phyloP scores from a whole-genome alignment of 805 yeast species.

The Cyberlindnera sargentensis region DNA sequence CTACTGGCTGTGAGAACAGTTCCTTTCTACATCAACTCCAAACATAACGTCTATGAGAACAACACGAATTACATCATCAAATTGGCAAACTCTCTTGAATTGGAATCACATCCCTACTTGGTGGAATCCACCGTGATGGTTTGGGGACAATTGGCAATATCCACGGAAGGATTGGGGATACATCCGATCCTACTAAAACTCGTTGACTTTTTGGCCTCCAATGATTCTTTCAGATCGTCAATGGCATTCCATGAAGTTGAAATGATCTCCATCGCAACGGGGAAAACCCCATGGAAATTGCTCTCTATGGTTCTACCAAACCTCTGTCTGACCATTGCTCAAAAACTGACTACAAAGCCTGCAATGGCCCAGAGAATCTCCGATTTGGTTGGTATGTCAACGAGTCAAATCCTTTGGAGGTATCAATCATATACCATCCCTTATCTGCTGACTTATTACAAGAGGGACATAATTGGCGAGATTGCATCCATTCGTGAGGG shows the following conservation, averaged over 20 bases:
- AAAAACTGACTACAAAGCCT: conserved; percentile 41
- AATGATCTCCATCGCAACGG: conserved; percentile 47
- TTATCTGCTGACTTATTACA: conserved; percentile 57
- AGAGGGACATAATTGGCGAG: conserved; percentile 51
- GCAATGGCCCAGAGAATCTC: conserved; percentile 53
- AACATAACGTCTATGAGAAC: conserved; percentile 32
- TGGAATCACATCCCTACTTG: conserved; percentile 31
- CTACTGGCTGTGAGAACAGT: conserved; percentile 43
- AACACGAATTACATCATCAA: conserved; percentile 40
- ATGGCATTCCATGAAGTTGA: conserved; percentile 61
- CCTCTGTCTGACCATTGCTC: conserved; percentile 57
- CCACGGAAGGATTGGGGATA: conserved; percentile 59
- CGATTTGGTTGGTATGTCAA: conserved; percentile 56
- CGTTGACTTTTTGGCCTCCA: conserved; percentile 57
- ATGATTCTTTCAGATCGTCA: conserved; percentile 58
- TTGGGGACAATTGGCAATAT: conserved; percentile 58
- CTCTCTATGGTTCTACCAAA: conserved; percentile 74
- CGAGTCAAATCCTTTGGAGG: conserved; percentile 53
- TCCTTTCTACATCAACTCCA: conserved; percentile 41
- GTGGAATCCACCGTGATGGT: conserved; percentile 55
- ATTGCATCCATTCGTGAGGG: conserved; percentile 46
- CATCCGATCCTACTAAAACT: conserved; percentile 60
- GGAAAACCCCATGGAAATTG: conserved; percentile 69
- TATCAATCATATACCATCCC: conserved; percentile 76
- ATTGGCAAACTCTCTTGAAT: conserved; percentile 35